A percentile compares a stretch with the other conserved stretches of the same genome.
phyloP scores from a whole-genome alignment of 352 stramenopile genomes.

The Globisporangium okanoganense region DNA sequence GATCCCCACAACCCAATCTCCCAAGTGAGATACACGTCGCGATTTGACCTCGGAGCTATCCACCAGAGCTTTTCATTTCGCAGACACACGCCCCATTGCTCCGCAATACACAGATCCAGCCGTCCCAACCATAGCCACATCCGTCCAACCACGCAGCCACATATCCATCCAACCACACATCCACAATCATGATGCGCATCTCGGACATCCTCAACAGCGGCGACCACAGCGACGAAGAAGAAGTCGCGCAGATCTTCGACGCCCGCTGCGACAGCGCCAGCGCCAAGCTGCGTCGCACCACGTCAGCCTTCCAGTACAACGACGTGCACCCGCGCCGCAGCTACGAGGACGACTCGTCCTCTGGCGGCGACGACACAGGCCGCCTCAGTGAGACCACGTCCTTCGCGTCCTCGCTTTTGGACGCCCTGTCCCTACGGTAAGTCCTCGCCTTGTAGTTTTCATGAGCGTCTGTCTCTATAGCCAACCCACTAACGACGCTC shows the following conservation, averaged over 20 bases:
- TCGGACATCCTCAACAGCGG: constrained; percentile 20
- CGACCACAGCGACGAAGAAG: constrained; percentile 15
- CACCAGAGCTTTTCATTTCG: constrained; percentile 1
- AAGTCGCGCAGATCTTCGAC: constrained; percentile 18
- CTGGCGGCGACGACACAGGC: constrained; percentile 11
- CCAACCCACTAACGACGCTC: too few relatives aligned
- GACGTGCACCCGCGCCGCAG: not conserved
- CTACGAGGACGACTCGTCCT: constrained; percentile 12
- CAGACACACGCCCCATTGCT: constrained; percentile 14
- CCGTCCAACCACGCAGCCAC: not conserved
- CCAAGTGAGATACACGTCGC: constrained; percentile 22
- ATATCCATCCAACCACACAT: not conserved
- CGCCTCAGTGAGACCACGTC: constrained; percentile 14
- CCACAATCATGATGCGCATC: constrained; percentile 20
- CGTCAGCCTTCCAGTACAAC: constrained; percentile 12
- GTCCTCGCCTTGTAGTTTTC: not conserved
- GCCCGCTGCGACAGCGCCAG: constrained; percentile 3
- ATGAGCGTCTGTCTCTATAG: not conserved
- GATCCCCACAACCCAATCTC: constrained; percentile 19
- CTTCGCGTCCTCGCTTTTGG: constrained; percentile 15
- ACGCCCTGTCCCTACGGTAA: constrained; percentile 17
- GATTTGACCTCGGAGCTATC: constrained; percentile 6
- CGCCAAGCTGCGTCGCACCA: constrained; percentile 12
- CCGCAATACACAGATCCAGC: not conserved
- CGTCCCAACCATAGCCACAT: not conserved